These are phyloP conservation scores for Fusarium fracticaudum DNA, from an alignment of 2,329 filamentous ascomycete species.

Conservation along the genomic window DNA sequence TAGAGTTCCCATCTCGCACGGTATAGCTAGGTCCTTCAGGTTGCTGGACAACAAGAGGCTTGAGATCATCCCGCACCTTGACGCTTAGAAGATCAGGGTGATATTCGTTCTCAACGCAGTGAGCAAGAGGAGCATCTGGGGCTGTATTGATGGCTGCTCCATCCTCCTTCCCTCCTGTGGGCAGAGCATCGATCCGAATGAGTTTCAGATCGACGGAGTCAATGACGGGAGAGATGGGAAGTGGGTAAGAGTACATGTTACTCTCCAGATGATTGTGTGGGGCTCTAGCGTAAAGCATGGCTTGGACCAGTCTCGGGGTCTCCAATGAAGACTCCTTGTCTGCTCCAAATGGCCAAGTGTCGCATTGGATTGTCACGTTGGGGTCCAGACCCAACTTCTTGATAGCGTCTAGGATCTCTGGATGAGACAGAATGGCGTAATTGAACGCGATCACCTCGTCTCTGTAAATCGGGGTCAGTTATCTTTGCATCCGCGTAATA, in stretches of 20 bases:
- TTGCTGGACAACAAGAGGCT: conserved; percentile 78
- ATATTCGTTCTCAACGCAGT: conserved; percentile 52
- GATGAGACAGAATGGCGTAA: background rate
- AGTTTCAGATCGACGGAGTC: conserved; percentile 63
- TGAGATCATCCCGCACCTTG: conserved; percentile 62
- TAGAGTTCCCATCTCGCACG: conserved; percentile 55
- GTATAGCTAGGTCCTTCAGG: conserved; percentile 73
- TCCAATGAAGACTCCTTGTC: background rate
- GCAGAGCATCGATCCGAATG: conserved; percentile 65
- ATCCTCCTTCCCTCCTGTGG: conserved; percentile 58
- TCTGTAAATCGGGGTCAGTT: background rate
- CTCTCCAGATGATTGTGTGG: background rate
- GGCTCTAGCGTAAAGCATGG: background rate
- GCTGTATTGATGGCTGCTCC: conserved; percentile 51
- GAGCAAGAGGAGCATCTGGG: conserved; percentile 51
- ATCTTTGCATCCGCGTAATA: fast-evolving
- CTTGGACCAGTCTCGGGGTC: background rate
- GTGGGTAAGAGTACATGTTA: conserved; percentile 62
- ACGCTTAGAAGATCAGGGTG: conserved; percentile 61
- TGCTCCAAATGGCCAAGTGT: background rate
- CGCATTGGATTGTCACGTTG: background rate
- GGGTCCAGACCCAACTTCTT: background rate
- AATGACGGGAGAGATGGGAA: conserved; percentile 68
- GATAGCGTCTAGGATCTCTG: background rate
- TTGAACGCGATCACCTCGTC: background rate